Evolutionary conservation across 1,284 basidiomycete genomes (phyloP), one percentile per base, ranked within the genome.

Genomic region (Albatrellus sp.): DNA sequence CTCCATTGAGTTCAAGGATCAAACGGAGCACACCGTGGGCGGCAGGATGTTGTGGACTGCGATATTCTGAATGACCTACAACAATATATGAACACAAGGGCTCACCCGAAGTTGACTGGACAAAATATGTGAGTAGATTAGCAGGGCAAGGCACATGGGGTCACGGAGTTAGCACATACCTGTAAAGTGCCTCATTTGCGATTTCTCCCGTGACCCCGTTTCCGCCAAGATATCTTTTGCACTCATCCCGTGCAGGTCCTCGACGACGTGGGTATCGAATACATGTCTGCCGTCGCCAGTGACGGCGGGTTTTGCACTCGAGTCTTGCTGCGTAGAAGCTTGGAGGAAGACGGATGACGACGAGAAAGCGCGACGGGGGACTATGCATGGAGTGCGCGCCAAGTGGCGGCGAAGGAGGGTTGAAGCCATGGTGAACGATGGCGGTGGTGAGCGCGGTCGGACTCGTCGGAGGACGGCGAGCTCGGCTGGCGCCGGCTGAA

Each of bases 21-120:
- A 99, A 77, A 54, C 94, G 89, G 45, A 99, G 76, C 65, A 99
- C 96, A 63, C 94, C 94, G 65, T 99, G 94, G 29, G 94, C 94
- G 49, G 94, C 96, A 46, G 94, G 94, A 72, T 98, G 94, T 65
- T 98, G 94, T 49, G 94, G 92, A 53, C 85, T 87, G 52, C 37
- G 24, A 28, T 10, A 35, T 12, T 10, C 35, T 4, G 24, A 7
- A 7, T 4, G 24, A 24, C 24, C 3, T 3, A 24, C 24, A 24
- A 24, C 7, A 7, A 24, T 3, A 24, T 24, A 24, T 7, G 24
- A 24, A 24, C 24, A 24, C 24, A 24, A 24, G 7, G 24, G 33
- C 76, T 50, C 54, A 83, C 80, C 90, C 90, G 61, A 93, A 92
- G 72, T 93, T 92, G 55, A 93, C 90, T 90, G 55, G 37, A 13